These are phyloP conservation scores for Syzygium jambos DNA, from an alignment of 345 rosid species.

Conservation along the genomic window DNA sequence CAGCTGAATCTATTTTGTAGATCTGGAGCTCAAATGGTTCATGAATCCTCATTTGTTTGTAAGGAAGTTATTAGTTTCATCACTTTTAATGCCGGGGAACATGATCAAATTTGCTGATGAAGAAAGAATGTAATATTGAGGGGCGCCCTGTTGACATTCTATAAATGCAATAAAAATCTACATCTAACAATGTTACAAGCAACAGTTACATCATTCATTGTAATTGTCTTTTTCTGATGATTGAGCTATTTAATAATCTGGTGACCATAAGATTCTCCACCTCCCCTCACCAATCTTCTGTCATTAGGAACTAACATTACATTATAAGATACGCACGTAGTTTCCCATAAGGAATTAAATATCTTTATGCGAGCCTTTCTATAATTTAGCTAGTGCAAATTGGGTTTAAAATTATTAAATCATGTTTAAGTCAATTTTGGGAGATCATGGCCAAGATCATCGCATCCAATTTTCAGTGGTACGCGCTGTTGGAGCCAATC, in stretches of 20 bases:
- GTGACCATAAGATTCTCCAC: not conserved
- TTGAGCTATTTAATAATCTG: not conserved
- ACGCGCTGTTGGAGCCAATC: not conserved
- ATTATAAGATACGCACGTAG: not conserved
- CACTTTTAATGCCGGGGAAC: not conserved
- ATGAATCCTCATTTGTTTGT: not conserved
- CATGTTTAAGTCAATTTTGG: not conserved
- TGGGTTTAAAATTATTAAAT: not conserved
- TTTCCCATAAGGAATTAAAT: not conserved
- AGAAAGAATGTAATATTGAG: not conserved
- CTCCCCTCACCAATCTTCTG: not conserved
- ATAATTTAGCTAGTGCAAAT: not conserved
- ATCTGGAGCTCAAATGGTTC: not conserved
- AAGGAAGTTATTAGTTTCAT: not conserved
- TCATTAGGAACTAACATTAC: not conserved
- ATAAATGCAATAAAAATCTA: rapidly evolving
- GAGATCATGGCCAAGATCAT: not conserved
- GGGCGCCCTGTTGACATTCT: not conserved
- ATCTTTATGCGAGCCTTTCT: not conserved
- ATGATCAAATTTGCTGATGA: not conserved
- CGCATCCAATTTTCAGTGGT: not conserved
- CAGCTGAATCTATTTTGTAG: not conserved
- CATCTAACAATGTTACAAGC: not conserved
- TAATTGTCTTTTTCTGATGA: not conserved
- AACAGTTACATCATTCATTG: not conserved